Base-by-base conservation (phyloP, 352 stramenopile species). In the Saprolegnia parasitica region DNA sequence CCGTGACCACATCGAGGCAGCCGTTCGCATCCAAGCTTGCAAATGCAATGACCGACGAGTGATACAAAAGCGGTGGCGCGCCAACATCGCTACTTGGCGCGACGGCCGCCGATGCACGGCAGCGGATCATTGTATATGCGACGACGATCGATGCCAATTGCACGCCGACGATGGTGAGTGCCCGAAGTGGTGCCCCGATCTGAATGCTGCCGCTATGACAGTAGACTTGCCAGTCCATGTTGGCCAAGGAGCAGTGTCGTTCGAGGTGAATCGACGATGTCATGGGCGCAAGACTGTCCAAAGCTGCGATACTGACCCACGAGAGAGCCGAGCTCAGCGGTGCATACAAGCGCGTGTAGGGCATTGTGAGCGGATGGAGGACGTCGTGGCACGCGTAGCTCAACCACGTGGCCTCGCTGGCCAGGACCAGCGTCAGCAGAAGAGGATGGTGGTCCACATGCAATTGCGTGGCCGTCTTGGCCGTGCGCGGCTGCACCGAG, bases 191-290 rank as follows among this genome's bases (percentile, higher is more conserved):
- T 1, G 24, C 3, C 11, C 52, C 52, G 9, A 60, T 60, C 3
- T 15, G 13, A 35, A 60, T 9, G 3, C 11, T 40, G 1, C 3
- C 52, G 9, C 52, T 60, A 1, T 3, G 4, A n/a, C 52, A 60
- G 35, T 60, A 60, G 13, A 60, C 52, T 60, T 60, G 52, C 52
- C 52, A 60, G n/a, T 60, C 52, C 52, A 60, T 60, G 35, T 60
- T 60, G 13, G 4, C 20, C 52, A 60, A 21, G 11, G 24, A 35
- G 35, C 52, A 60, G 11, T 26, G 13, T 60, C 35, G 24, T 26
- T 60, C 11, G 11, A 60, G 13, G 8, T 49, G 13, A n/a, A 49
- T n/a, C 3, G 42, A n/a, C 42, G 18, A 1, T n/a, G 11, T 15
- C 3, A 49, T n/a, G 42, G 42, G 42, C 42, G 42, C 42, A 49